Conservation (phyloP, 2,329 filamentous ascomycete genomes). For the Fusarium succisae region DNA sequence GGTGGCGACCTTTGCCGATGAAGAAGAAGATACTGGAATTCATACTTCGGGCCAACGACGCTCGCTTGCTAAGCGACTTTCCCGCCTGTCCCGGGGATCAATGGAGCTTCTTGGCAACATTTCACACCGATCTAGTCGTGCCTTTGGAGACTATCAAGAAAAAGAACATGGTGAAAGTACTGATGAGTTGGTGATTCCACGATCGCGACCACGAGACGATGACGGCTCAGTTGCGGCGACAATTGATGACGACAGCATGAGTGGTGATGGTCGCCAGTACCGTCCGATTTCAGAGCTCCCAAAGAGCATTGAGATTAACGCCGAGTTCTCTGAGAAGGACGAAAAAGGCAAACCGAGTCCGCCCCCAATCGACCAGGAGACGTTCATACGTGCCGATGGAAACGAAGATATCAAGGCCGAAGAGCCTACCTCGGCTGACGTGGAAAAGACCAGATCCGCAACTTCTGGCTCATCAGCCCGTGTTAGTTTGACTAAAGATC, state of each 20-base stretch:
- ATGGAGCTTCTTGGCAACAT: conserved; percentile 55
- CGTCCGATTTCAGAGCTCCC: conserved; percentile 33
- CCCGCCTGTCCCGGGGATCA: conserved; percentile 60
- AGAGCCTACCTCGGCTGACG: conserved; percentile 26
- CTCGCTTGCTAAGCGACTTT: conserved; percentile 60
- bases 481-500: conserved; percentile 65
- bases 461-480: conserved; percentile 55
- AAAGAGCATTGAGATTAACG: conserved; percentile 52
- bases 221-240: conserved; percentile 66
- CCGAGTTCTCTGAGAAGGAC: conserved; percentile 46
- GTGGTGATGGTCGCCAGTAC: conserved; percentile 50
- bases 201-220: conserved; percentile 50
- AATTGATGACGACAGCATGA: conserved; percentile 61
- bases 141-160: conserved; percentile 24
- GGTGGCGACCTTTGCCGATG: conserved; percentile 74
- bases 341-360: conserved; percentile 30
- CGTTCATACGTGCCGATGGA: conserved; percentile 10
- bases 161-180: conserved; percentile 50
- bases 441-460: conserved; percentile 52
- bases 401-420: conserved; percentile 8
- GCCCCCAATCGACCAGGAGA: conserved; percentile 5
- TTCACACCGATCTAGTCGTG: conserved; percentile 48
- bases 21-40: conserved; percentile 57
- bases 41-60: conserved; percentile 43
- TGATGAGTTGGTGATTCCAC: conserved; percentile 57